phyloP scores from a whole-genome alignment of 1,284 basidiomycete species.

The Termitomyces sp. region DNA sequence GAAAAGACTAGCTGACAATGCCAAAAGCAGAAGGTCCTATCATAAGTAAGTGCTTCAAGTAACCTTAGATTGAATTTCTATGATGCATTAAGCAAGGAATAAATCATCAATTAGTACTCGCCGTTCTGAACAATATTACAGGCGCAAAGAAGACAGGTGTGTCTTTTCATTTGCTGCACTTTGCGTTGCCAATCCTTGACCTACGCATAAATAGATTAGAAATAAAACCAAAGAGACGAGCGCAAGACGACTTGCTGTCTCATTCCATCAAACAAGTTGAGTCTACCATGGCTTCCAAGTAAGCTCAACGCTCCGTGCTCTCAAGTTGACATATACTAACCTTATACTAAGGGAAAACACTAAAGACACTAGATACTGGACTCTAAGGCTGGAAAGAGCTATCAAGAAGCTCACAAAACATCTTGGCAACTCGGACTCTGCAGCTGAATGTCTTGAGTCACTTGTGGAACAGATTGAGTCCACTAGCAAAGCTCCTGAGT shows the following conservation, averaged over 20 bases:
- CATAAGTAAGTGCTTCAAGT: neutral
- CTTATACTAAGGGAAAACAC: neutral
- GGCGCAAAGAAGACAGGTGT: neutral
- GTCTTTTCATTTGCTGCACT: no score
- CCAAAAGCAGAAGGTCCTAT: neutral
- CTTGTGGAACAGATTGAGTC: neutral
- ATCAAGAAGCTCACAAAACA: neutral
- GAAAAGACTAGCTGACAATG: neutral
- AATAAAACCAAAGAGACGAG: no score
- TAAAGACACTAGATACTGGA: no score
- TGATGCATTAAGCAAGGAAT: neutral
- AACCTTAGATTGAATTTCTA: neutral
- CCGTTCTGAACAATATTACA: neutral
- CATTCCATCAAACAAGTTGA: no score
- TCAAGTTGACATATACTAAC: no score
- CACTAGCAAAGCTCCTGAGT: neutral
- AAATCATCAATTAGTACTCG: neutral
- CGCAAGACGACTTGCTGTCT: no score
- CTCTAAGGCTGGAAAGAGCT: neutral
- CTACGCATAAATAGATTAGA: neutral
- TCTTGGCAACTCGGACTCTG: neutral
- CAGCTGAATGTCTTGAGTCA: neutral
- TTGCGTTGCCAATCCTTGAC: no score
- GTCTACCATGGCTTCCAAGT: no score
- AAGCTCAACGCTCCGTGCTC: no score